phyloP scores from a whole-genome alignment of 495 filamentous ascomycete genomes.

The Oleoguttula mirabilis region DNA sequence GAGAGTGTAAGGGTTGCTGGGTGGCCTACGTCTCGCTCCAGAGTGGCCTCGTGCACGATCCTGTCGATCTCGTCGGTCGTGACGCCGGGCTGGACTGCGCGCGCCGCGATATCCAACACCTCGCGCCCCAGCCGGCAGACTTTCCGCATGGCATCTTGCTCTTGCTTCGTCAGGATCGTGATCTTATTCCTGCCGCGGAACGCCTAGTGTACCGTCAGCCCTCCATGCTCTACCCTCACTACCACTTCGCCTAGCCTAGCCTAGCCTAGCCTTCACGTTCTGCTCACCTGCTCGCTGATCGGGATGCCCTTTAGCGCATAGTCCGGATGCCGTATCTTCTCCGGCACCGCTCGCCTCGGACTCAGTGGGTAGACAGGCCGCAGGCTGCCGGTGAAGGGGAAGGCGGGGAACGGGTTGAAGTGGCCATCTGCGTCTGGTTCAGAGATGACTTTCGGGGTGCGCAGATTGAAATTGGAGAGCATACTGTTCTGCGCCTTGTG shows the following conservation, averaged over 20 bases:
- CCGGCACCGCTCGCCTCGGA: conserved; percentile 57
- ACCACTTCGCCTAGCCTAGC: background rate
- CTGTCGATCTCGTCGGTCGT: conserved; percentile 96
- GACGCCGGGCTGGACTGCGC: conserved; percentile 68
- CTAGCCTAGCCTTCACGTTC: too few species aligned
- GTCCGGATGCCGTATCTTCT: conserved; percentile 69
- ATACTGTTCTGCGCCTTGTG: conserved; percentile 78
- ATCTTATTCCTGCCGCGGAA: conserved; percentile 63
- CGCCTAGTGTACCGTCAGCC: conserved; percentile 3
- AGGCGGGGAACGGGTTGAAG: conserved; percentile 85
- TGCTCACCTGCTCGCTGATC: conserved; percentile 61
- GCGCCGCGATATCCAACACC: conserved; percentile 83
- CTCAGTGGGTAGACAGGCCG: conserved; percentile 88
- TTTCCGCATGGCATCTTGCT: conserved; percentile 81
- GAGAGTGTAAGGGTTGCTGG: too few species aligned
- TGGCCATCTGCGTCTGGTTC: conserved; percentile 76
- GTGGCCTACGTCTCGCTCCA: conserved; percentile 77
- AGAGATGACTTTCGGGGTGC: conserved; percentile 67
- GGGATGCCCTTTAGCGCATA: conserved; percentile 78
- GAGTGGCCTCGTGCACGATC: conserved; percentile 86
- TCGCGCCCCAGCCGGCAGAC: conserved; percentile 83
- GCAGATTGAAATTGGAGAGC: conserved; percentile 45
- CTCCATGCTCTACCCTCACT: background rate
- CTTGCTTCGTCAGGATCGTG: conserved; percentile 62
- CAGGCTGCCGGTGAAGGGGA: conserved; percentile 64